Evolutionary conservation across 2,329 filamentous ascomycete species (phyloP).

Genomic region (Sclerotinia nivalis): DNA sequence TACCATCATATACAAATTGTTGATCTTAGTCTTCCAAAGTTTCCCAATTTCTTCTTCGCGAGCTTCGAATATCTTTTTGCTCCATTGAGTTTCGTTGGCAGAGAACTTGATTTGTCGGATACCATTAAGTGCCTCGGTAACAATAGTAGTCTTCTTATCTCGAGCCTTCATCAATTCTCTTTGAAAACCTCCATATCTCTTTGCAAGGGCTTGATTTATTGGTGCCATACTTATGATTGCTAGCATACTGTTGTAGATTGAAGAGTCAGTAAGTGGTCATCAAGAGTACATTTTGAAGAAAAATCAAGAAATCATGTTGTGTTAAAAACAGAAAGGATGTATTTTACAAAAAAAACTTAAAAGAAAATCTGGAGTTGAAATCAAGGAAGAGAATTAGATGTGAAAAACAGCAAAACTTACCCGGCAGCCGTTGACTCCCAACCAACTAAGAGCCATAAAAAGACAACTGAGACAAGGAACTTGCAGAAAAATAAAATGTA

Average conservation of each 20-base stretch:
- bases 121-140: slow-evolving; percentile 73
- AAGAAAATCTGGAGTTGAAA: not conserved
- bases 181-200: slow-evolving; percentile 62
- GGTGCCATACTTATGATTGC: slow-evolving; percentile 64
- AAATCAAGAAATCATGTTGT: not conserved
- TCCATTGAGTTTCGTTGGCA: slow-evolving; percentile 71
- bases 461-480: slow-evolving; percentile 62
- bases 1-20: slow-evolving; percentile 31
- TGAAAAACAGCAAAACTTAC: not conserved
- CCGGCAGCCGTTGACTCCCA: slow-evolving; percentile 65
- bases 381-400: not conserved
- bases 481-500: slow-evolving; percentile 62
- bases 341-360: not conserved
- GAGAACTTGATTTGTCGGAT: slow-evolving; percentile 84
- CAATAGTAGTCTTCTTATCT: slow-evolving; percentile 70
- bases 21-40: slow-evolving; percentile 52
- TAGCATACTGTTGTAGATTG: slow-evolving; percentile 48
- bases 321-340: too few species aligned
- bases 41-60: slow-evolving; percentile 65
- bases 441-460: slow-evolving; percentile 68
- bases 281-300: too few species aligned
- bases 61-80: slow-evolving; percentile 63
- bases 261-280: not conserved
- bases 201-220: slow-evolving; percentile 65
- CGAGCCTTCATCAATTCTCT: slow-evolving; percentile 70